Percentiles rank a stretch among this genome's conserved stretches.
These are phyloP conservation scores for Effrenium voratum DNA, from an alignment of 73 alveolate genomes.

Conservation along the genomic window DNA sequence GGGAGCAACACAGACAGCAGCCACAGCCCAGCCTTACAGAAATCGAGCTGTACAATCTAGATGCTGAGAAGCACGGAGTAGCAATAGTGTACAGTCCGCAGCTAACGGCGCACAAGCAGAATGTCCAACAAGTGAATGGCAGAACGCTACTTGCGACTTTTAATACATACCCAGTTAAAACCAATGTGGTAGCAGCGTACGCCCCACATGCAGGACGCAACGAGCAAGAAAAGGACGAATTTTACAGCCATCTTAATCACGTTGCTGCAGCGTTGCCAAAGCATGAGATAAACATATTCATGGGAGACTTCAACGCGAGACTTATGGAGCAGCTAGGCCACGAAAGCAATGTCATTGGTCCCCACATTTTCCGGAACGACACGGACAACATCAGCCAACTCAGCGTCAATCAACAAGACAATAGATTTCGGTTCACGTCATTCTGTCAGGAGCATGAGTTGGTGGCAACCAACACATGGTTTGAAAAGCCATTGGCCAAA, in stretches of 20 bases:
- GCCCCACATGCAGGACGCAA: conserved; percentile 39
- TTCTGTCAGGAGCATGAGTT: not conserved
- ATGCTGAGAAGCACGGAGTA: conserved; percentile 12
- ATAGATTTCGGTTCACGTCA: not conserved
- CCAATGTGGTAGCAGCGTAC: not conserved
- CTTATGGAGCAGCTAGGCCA: conserved; percentile 23
- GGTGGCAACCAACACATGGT: conserved; percentile 24
- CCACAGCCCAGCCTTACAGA: not conserved
- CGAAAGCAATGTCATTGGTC: not conserved
- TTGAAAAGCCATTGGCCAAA: not conserved
- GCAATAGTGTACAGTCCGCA: not conserved
- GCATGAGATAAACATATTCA: conserved; percentile 5
- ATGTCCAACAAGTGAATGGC: not conserved
- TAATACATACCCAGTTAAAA: not conserved
- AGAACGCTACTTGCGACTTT: not conserved
- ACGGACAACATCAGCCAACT: not conserved
- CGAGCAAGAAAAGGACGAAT: not conserved
- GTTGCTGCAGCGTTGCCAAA: too few relatives aligned
- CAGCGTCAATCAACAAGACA: not conserved
- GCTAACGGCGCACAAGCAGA: not conserved
- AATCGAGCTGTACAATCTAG: not conserved
- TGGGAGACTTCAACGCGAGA: conserved; percentile 65
- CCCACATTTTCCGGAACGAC: not conserved
- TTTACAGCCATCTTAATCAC: not conserved
- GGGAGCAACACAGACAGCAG: not conserved